Base-by-base conservation (phyloP, 257 asterid species). In the Catharanthus roseus region DNA sequence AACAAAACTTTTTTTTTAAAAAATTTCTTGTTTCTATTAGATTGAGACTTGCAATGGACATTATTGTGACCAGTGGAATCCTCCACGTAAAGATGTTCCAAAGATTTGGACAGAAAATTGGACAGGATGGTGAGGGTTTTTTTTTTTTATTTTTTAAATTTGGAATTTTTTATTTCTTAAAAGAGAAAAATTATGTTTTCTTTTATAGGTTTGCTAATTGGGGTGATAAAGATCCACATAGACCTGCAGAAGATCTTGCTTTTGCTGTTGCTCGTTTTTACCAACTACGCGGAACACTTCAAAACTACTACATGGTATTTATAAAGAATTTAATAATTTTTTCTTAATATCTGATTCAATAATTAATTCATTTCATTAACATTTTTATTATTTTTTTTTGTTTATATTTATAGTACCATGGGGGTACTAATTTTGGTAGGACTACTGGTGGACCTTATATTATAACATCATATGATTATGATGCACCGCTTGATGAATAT, bases 351-450 rank as follows among this genome's bases (percentile, higher is more conserved):
- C n/a, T 49, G 19, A 50, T 53, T 18, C 1, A 18, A 34, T 23
- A 31, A 68, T 38, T 26, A 29, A 50, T 26, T 19, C 16, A 11
- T 67, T 8, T 45, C 3, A 41, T 45, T 10, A 28, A 12, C 28
- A 23, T 29, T 29, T 26, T 34, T 7, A 50, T 31, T 58, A 19
- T 33, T 4, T 50, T 29, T 39, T 33, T 62, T 68, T n/a, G 0
- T 60, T 79, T 50, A 55, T 54, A 51, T 64, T 60, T 74, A 55
- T 78, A 92, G 98, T 92, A 90, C 85, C 98, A 92, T 78, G 98
- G 98, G 21, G 98, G 98, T 45, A 92, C 98, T 51, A 92, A 92
- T 85, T 92, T 92, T 85, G 96, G 96, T 66, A 92, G 98, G 79
- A 90, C 96, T 67, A 76, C 96, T 63, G 98, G 98, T 75, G 98